Base-by-base conservation (phyloP, 495 filamentous ascomycete genomes). In the Bacidia gigantensis region DNA sequence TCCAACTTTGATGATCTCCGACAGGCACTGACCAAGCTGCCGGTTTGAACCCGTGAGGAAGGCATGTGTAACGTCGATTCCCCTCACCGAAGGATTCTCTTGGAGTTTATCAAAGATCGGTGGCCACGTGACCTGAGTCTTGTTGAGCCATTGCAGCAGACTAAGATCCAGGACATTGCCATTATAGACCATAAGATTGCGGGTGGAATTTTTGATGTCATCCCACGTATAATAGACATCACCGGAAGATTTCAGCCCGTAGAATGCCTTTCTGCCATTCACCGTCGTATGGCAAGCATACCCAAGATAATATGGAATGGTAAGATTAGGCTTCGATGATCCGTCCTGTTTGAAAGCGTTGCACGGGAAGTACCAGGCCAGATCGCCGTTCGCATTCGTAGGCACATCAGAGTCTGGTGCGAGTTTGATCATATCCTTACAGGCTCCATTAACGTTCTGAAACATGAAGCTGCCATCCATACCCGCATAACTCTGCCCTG, bases 341-440 rank as follows among this genome's bases (percentile, higher is more conserved):
- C 93, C 93, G 62, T 99, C 93, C 60, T 95, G 92, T 49, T 89
- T 90, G 74, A 89, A 94, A 3, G 85, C 72, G 9, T 70, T 79
- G 72, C 93, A 99, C 0, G 93, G 93, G 64, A 96, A 95, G 64
- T 99, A 99, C 89, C 92, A 99, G 0, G 84, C 93, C 50, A 99
- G 68, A 53, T 94, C 78, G 1, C 81, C 79, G 49, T 75, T 70
- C 2, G 61, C 67, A 59, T 95, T 80, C 0, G 82, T 85, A 1
- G 89, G 89, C 11, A 99, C 80, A 59, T 84, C 82, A 2, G 90
- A 90, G 20, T 69, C 74, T 2, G 73, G 67, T 2, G 80, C 76
- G 0, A 73, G 67, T 1, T 76, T 94, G 60, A 99, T 94, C 3
- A 97, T 65, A 2, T 77, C 87, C 67, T 97, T 99, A 76, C 93